These are phyloP conservation scores for Phlebopus sp. DNA, from an alignment of 1,284 basidiomycete genomes.

Conservation along the genomic window DNA sequence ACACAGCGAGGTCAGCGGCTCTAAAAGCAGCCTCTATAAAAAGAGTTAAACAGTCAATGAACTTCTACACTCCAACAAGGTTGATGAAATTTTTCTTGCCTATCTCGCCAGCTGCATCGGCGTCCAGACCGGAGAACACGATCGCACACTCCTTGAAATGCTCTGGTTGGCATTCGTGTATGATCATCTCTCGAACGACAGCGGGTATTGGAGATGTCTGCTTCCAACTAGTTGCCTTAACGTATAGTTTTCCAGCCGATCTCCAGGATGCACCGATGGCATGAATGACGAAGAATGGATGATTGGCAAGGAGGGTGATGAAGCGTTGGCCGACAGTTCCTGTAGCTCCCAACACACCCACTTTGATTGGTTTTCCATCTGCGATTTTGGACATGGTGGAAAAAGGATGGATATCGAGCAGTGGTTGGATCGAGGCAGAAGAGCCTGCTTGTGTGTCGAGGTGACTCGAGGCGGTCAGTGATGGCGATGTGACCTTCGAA, in stretches of 20 bases:
- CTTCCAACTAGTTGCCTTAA: conserved; percentile 87
- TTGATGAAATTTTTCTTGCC: conserved; percentile 55
- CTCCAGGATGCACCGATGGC: conserved; percentile 87
- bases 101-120: conserved; percentile 92
- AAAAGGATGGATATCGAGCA: too few species aligned
- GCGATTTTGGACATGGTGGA: conserved; percentile 14
- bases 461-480: too few species aligned
- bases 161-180: conserved; percentile 78
- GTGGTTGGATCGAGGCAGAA: too few species aligned
- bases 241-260: conserved; percentile 87
- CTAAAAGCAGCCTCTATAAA: conserved; percentile 82
- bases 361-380: conserved; percentile 52
- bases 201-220: conserved; percentile 78
- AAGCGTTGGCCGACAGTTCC: conserved; percentile 96
- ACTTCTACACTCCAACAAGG: neutral
- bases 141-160: conserved; percentile 83
- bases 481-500: too few species aligned
- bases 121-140: conserved; percentile 94
- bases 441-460: too few species aligned
- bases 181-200: conserved; percentile 64
- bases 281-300: conserved; percentile 90
- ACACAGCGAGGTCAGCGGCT: conserved; percentile 86
- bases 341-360: conserved; percentile 94
- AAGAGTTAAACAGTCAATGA: neutral
- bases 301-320: conserved; percentile 82